Conservation (phyloP, 192 early-diverging fungal species). For the Coemansia sp. region DNA sequence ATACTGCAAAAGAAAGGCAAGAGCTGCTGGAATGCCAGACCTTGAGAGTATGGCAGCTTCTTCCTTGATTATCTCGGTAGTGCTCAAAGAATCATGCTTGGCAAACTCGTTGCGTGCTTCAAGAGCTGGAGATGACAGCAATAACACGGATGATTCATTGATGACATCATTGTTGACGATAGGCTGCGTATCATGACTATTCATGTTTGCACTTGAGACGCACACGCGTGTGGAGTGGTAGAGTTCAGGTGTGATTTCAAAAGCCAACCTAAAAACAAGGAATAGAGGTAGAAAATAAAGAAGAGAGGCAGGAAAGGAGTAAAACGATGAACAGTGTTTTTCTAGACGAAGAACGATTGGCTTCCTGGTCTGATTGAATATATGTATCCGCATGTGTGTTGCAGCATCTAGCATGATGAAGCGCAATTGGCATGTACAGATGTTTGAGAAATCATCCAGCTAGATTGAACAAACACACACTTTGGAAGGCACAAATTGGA, state of each 20-base stretch:
- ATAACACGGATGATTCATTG: no score
- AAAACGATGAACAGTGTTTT: background rate
- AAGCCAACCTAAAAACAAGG: background rate
- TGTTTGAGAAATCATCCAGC: no score
- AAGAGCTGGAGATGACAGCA: background rate
- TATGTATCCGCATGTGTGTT: no score
- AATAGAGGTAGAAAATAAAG: background rate
- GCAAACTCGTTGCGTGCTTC: slow-evolving; percentile 9
- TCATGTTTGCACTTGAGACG: no score
- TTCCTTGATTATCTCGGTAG: background rate
- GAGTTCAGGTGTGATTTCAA: background rate
- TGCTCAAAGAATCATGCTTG: background rate
- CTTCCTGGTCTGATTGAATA: no score
- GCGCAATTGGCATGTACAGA: no score
- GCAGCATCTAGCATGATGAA: no score
- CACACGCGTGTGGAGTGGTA: no score
- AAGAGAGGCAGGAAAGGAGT: background rate
- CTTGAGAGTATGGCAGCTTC: background rate
- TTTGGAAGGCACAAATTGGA: no score
- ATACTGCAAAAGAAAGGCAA: slow-evolving; percentile 64
- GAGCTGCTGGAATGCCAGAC: slow-evolving; percentile 49
- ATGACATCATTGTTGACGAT: no score
- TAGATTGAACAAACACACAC: no score
- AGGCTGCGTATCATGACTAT: no score
- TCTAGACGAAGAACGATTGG: background rate